Percentiles rank a stretch among this genome's conserved stretches.
phyloP scores from a whole-genome alignment of 2,329 filamentous ascomycete species.

The Fusarium veterinarium region DNA sequence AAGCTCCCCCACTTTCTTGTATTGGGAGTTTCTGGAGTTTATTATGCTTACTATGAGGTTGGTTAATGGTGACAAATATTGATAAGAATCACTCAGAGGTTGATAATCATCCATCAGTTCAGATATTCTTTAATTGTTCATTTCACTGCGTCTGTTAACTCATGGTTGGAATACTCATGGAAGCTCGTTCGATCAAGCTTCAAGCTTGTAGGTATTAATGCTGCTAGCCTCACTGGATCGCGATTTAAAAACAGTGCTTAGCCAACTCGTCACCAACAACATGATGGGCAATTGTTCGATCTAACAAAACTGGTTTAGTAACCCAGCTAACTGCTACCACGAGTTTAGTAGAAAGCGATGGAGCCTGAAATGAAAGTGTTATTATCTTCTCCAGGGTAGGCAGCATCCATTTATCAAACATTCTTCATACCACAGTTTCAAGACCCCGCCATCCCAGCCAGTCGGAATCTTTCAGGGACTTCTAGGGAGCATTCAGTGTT shows the following conservation, averaged over 20 bases:
- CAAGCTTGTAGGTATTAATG: fast-evolving
- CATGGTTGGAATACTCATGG: background rate
- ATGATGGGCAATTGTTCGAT: fast-evolving
- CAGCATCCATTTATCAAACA: background rate
- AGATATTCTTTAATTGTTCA: fast-evolving
- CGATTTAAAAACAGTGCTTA: no score
- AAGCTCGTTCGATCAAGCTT: fast-evolving
- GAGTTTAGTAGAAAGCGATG: background rate
- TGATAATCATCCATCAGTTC: background rate
- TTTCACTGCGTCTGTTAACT: no score
- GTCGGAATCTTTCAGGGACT: conserved; percentile 13
- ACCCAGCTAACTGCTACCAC: background rate
- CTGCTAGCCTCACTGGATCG: background rate
- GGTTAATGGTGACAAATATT: background rate
- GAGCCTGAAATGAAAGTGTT: background rate
- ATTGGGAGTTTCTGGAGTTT: background rate
- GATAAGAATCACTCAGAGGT: background rate
- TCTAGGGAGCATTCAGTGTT: conserved; percentile 13
- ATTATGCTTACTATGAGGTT: conserved; percentile 11
- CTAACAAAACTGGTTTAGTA: background rate
- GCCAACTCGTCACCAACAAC: background rate
- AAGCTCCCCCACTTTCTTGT: conserved; percentile 7
- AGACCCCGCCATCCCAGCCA: conserved; percentile 9
- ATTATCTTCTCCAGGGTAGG: background rate
- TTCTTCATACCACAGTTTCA: conserved; percentile 3